Evolutionary conservation across 2,329 filamentous ascomycete species (phyloP).

Genomic region (Cercospora canescens): DNA sequence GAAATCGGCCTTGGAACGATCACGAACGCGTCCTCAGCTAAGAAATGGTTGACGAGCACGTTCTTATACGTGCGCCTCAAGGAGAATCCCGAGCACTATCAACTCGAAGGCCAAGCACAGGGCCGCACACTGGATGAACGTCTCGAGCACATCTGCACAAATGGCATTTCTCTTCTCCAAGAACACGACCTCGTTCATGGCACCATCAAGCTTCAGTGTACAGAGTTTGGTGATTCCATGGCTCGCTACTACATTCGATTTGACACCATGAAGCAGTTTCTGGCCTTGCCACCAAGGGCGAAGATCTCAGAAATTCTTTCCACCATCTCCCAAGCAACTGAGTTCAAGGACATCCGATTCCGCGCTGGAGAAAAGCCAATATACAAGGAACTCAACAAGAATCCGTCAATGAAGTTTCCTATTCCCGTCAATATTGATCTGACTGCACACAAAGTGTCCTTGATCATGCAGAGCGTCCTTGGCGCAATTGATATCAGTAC

Average conservation of each 20-base stretch:
- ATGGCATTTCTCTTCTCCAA: constrained; percentile 65
- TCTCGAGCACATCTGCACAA: constrained; percentile 69
- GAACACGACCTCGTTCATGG: constrained; percentile 58
- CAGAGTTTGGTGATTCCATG: constrained; percentile 77
- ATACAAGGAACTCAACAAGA: constrained; percentile 73
- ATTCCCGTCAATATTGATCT: constrained; percentile 67
- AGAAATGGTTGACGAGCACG: constrained; percentile 72
- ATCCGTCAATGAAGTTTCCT: constrained; percentile 66
- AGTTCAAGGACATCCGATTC: constrained; percentile 73
- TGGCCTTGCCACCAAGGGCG: constrained; percentile 61
- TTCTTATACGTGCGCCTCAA: constrained; percentile 76
- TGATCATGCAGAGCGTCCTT: constrained; percentile 75
- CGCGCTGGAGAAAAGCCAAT: constrained; percentile 67
- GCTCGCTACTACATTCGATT: constrained; percentile 79
- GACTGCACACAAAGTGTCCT: constrained; percentile 71
- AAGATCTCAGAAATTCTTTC: constrained; percentile 68
- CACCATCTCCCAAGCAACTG: constrained; percentile 64
- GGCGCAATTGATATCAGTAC: constrained; percentile 64
- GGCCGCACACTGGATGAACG: constrained; percentile 59
- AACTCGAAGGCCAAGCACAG: constrained; percentile 56
- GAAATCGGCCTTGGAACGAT: constrained; percentile 78
- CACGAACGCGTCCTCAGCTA: constrained; percentile 62
- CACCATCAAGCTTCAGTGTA: constrained; percentile 57
- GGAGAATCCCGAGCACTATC: constrained; percentile 70
- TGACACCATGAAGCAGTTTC: constrained; percentile 72